phyloP scores from a whole-genome alignment of 208 protist genomes.

The Sergeia podlipaevii region DNA sequence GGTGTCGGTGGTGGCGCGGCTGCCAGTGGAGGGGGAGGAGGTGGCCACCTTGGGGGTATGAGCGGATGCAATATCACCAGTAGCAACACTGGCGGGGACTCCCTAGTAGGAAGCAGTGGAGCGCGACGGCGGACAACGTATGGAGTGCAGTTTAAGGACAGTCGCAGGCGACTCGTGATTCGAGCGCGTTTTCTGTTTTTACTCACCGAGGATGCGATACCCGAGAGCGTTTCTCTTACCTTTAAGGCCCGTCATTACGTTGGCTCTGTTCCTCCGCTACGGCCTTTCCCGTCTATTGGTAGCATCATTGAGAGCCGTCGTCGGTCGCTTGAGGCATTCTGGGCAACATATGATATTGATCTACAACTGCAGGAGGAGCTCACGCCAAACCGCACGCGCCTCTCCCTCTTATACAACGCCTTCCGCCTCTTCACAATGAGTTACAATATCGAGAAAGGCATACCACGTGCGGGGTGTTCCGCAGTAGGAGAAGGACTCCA shows the following conservation, averaged over 20 bases:
- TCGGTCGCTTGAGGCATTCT: slow-evolving; percentile 51
- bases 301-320: slow-evolving; percentile 43
- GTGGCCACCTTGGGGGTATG: no score
- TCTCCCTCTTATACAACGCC: slow-evolving; percentile 75
- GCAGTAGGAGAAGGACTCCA: slow-evolving; percentile 52
- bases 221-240: slow-evolving; percentile 47
- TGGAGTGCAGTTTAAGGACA: no score
- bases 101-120: not conserved
- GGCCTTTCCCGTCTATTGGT: slow-evolving; percentile 26
- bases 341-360: slow-evolving; percentile 64
- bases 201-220: slow-evolving; percentile 35
- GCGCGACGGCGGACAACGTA: slow-evolving; percentile 1
- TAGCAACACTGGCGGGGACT: no score
- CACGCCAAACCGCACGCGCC: slow-evolving; percentile 52
- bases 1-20: no score
- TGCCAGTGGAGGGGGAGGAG: no score
- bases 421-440: slow-evolving; percentile 76
- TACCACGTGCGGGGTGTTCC: slow-evolving; percentile 65
- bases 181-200: slow-evolving; percentile 63
- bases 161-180: slow-evolving; percentile 43
- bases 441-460: slow-evolving; percentile 58
- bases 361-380: slow-evolving; percentile 82
- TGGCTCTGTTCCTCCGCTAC: slow-evolving; percentile 8
- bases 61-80: no score
- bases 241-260: slow-evolving; percentile 56